phyloP scores from a whole-genome alignment of 345 rosid species.

The Toxicodendron radicans region DNA sequence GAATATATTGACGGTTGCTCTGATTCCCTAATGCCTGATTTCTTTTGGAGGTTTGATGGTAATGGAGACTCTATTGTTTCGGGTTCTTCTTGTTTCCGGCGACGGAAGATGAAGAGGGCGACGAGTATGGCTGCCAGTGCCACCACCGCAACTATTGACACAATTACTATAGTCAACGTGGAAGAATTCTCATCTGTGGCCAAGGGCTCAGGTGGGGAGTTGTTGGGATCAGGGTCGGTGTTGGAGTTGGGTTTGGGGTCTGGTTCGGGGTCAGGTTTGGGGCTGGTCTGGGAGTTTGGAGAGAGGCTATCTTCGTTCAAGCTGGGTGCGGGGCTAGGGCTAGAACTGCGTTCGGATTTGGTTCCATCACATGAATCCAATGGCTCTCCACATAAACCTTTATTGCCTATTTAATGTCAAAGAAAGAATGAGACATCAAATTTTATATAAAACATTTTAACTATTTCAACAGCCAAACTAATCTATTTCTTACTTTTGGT shows the following conservation, averaged over 20 bases:
- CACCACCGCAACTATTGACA: conserved; percentile 24
- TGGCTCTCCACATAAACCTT: conserved; percentile 69
- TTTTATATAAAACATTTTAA: neutral
- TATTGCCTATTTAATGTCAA: conserved; percentile 49
- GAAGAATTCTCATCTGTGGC: conserved; percentile 17
- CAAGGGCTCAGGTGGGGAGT: neutral
- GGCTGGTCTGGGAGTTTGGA: neutral
- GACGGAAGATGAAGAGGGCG: conserved; percentile 17
- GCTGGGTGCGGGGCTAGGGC: neutral
- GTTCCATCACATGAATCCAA: conserved; percentile 27
- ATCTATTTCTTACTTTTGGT: no score
- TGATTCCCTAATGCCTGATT: conserved; percentile 37
- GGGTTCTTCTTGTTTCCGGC: conserved; percentile 17
- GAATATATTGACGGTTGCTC: conserved; percentile 23
- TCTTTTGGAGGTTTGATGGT: conserved; percentile 47
- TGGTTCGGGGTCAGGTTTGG: conserved; percentile 7
- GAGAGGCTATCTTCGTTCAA: no score
- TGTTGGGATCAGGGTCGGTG: neutral
- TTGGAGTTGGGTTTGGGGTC: neutral
- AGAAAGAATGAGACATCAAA: neutral
- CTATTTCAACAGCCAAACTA: no score
- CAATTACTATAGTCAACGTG: conserved; percentile 21
- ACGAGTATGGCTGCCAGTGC: conserved; percentile 25
- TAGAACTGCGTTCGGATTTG: neutral
- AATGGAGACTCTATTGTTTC: conserved; percentile 40